Conservation (phyloP, 352 stramenopile genomes). For the Globisporangium ultimum region DNA sequence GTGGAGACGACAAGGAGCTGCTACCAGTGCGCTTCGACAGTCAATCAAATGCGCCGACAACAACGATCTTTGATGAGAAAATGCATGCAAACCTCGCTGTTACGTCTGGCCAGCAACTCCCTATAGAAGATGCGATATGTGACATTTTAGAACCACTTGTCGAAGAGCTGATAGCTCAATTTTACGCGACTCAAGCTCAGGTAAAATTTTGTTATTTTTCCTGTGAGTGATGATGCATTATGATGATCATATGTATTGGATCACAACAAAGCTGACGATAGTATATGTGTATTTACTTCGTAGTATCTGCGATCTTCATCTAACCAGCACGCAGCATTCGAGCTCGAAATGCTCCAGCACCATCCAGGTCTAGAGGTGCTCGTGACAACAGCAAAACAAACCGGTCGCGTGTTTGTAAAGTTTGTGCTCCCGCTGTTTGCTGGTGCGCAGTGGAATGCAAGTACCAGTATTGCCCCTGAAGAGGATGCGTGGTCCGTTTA, state of each 20-base stretch:
- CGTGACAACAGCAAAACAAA: slow-evolving; percentile 6
- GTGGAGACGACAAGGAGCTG: slow-evolving; percentile 10
- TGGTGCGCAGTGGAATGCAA: slow-evolving; percentile 21
- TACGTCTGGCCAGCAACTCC: slow-evolving; percentile 7
- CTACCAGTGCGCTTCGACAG: background rate
- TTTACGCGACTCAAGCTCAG: slow-evolving; percentile 8
- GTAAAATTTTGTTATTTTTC: background rate
- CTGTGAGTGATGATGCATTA: no score
- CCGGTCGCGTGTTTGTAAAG: slow-evolving; percentile 10
- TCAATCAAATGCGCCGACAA: background rate
- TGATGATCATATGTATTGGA: background rate
- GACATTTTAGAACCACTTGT: slow-evolving; percentile 1
- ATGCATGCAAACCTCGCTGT: background rate
- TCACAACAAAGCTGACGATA: background rate
- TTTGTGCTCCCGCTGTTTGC: slow-evolving; percentile 38
- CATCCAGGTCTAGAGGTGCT: slow-evolving; percentile 28
- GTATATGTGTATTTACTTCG: background rate
- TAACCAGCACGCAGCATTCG: slow-evolving; percentile 28
- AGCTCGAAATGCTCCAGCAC: slow-evolving; percentile 45
- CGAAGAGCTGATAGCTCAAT: slow-evolving; percentile 2
- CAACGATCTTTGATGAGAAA: background rate
- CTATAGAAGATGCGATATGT: slow-evolving; percentile 1
- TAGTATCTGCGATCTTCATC: slow-evolving; percentile 7
- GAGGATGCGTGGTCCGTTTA: slow-evolving; percentile 19
- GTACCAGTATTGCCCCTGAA: slow-evolving; percentile 7